These are phyloP conservation scores for Corynespora cassiicola DNA, from an alignment of 2,329 filamentous ascomycete species.

Conservation along the genomic window DNA sequence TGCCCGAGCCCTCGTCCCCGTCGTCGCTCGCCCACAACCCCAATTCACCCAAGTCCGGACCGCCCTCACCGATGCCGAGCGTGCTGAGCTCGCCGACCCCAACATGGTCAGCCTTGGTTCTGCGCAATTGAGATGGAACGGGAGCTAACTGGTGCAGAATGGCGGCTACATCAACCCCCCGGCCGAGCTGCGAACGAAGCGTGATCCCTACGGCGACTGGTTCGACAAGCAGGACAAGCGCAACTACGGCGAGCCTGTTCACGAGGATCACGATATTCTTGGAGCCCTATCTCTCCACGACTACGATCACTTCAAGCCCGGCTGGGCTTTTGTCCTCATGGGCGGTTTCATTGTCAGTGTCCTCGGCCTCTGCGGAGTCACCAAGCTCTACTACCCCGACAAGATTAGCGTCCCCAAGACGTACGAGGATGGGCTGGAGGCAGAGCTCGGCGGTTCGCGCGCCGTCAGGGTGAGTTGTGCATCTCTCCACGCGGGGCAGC, in stretches of 20 bases:
- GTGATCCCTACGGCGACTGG: conserved; percentile 92
- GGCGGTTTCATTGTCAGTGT: conserved; percentile 53
- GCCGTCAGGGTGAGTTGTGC: conserved; percentile 45
- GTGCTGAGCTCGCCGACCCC: conserved; percentile 60
- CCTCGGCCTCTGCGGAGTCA: conserved; percentile 47
- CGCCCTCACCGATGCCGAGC: conserved; percentile 39
- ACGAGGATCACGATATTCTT: conserved; percentile 94
- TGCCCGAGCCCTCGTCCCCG: conserved; percentile 40
- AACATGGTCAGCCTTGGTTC: conserved; percentile 64
- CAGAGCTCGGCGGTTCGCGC: conserved; percentile 55
- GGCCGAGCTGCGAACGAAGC: conserved; percentile 83
- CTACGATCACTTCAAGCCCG: conserved; percentile 82
- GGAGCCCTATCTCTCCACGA: conserved; percentile 88
- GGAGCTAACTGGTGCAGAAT: conserved; percentile 63
- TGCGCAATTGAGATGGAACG: not conserved
- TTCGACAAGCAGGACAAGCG: conserved; percentile 97
- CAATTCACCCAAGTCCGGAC: conserved; percentile 47
- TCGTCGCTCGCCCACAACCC: conserved; percentile 31
- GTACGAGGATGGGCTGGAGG: conserved; percentile 55
- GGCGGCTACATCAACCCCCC: conserved; percentile 84
- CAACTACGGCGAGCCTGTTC: conserved; percentile 94
- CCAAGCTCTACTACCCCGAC: conserved; percentile 53
- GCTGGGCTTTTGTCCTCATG: conserved; percentile 70
- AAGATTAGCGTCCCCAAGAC: conserved; percentile 53
- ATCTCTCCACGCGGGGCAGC: not conserved